Evolutionary conservation across 257 asterid genomes (phyloP).

Genomic region (Lithospermum erythrorhizon): DNA sequence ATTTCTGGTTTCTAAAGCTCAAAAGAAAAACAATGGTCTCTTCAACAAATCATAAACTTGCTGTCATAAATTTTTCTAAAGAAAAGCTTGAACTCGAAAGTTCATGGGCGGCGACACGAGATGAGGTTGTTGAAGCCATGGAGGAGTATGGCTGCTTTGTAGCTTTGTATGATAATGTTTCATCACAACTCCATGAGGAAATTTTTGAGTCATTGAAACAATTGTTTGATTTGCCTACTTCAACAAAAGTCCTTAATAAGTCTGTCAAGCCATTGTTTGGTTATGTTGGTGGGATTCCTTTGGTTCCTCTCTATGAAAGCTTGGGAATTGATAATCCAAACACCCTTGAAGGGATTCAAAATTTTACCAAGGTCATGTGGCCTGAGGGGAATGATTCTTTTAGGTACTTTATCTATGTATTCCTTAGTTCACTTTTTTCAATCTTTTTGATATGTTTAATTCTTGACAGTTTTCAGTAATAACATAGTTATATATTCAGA

Average conservation of each 20-base stretch:
- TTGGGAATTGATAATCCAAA: constrained; percentile 68
- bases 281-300: constrained; percentile 62
- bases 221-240: constrained; percentile 52
- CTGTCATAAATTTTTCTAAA: constrained; percentile 32
- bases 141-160: constrained; percentile 69
- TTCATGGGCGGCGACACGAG: constrained; percentile 34
- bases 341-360: constrained; percentile 33
- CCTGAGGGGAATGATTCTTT: constrained; percentile 40
- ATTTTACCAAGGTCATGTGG: constrained; percentile 57
- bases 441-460: no score
- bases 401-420: constrained; percentile 23
- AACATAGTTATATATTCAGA: constrained; percentile 11
- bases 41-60: constrained; percentile 28
- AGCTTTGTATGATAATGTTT: constrained; percentile 35
- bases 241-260: constrained; percentile 49
- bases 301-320: constrained; percentile 63
- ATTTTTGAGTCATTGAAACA: constrained; percentile 28
- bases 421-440: not conserved
- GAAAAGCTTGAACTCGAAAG: constrained; percentile 30
- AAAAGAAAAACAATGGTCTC: not conserved
- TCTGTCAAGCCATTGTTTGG: constrained; percentile 62
- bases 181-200: constrained; percentile 22
- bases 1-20: not conserved
- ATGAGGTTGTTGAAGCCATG: constrained; percentile 32
- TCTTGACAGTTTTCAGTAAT: no score